Conservation (phyloP, 257 asterid genomes). For the Penstemon newberryi region DNA sequence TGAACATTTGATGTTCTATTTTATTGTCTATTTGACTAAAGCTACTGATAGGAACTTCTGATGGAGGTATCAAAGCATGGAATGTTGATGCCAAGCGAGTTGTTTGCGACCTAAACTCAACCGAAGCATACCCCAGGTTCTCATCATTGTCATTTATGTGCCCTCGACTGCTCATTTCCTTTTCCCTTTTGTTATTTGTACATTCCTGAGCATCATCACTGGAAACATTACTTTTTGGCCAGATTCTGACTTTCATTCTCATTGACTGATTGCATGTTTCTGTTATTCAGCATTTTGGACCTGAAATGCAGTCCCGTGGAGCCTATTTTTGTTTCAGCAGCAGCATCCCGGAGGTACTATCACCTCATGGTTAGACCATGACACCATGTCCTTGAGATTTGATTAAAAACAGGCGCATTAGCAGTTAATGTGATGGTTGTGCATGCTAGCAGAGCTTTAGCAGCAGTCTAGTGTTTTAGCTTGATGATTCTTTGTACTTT, state of each 20-base stretch:
- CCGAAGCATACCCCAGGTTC: conserved; percentile 83
- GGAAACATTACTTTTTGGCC: conserved; percentile 19
- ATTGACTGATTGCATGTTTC: conserved; percentile 20
- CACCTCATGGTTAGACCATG: neutral
- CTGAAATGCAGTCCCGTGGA: conserved; percentile 99
- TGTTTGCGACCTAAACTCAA: conserved; percentile 83
- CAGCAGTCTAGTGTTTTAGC: conserved; percentile 8
- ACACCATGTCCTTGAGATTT: neutral
- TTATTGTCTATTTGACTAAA: conserved; percentile 51
- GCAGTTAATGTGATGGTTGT: neutral
- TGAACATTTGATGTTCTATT: conserved; percentile 36
- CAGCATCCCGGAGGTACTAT: conserved; percentile 81
- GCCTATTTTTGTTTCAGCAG: conserved; percentile 96
- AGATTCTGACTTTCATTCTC: conserved; percentile 21
- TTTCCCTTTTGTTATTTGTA: conserved; percentile 10
- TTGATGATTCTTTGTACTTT: conserved; percentile 4
- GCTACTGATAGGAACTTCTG: conserved; percentile 98
- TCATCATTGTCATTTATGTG: conserved; percentile 12
- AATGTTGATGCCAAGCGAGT: conserved; percentile 95
- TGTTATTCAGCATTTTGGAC: conserved; percentile 77
- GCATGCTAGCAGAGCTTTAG: neutral
- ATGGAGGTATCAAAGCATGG: conserved; percentile 98
- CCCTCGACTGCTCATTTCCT: conserved; percentile 1
- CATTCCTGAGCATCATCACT: conserved; percentile 22
- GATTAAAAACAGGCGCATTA: neutral